phyloP scores from a whole-genome alignment of 768 basidiomycete species.

The Suillus tomentosus region DNA sequence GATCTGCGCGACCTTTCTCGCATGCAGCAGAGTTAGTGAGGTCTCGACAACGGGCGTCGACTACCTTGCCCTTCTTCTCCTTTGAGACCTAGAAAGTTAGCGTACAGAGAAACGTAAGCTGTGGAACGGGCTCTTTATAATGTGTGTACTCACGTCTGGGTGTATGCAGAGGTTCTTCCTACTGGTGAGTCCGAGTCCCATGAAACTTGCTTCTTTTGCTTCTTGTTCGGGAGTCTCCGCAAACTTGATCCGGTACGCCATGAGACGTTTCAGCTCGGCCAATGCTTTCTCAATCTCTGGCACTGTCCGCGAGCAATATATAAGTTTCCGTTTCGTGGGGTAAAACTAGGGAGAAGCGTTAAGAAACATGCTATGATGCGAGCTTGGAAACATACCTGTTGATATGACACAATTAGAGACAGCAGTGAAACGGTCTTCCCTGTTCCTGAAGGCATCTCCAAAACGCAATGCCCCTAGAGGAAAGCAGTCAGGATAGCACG shows the following conservation, averaged over 20 bases:
- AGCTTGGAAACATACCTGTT: constrained; percentile 62
- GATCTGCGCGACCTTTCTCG: constrained; percentile 82
- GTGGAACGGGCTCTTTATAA: background rate
- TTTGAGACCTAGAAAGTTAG: constrained; percentile 70
- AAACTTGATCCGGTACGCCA: constrained; percentile 78
- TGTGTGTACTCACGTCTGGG: constrained; percentile 67
- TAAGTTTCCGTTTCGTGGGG: constrained; percentile 88
- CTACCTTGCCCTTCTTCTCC: constrained; percentile 97
- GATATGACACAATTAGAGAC: constrained; percentile 95
- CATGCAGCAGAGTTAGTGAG: constrained; percentile 83
- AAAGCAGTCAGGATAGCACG: constrained; percentile 7
- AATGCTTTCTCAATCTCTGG: constrained; percentile 99
- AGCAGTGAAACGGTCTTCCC: constrained; percentile 98
- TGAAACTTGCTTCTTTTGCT: constrained; percentile 78
- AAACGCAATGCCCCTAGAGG: constrained; percentile 92
- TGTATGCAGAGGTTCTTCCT: constrained; percentile 96
- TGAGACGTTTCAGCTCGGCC: constrained; percentile 89
- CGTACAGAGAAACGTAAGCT: background rate
- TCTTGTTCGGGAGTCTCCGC: constrained; percentile 76
- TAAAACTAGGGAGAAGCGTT: constrained; percentile 64
- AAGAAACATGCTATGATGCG: background rate
- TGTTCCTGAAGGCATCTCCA: constrained; percentile 99
- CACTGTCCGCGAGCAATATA: constrained; percentile 99
- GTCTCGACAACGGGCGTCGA: constrained; percentile 96
- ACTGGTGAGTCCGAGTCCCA: constrained; percentile 91